phyloP scores from a whole-genome alignment of 2,329 filamentous ascomycete species.

The Dendrostoma leiphaemia region DNA sequence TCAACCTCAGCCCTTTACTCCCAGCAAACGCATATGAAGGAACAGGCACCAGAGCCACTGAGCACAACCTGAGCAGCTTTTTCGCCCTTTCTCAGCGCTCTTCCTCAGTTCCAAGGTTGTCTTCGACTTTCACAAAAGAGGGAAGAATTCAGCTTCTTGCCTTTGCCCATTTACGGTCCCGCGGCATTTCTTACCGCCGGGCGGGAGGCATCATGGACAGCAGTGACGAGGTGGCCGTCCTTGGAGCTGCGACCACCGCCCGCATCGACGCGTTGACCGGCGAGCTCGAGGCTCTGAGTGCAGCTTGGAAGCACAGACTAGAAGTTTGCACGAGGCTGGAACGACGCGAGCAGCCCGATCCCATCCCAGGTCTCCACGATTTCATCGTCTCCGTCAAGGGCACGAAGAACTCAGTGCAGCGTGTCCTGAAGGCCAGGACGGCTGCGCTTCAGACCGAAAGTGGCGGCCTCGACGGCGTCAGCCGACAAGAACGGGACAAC shows the following conservation, averaged over 20 bases:
- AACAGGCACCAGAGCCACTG: too few species aligned
- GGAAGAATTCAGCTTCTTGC: too few species aligned
- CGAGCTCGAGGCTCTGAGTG: constrained; percentile 13
- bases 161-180: too few species aligned
- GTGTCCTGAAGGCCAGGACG: constrained; percentile 8
- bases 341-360: constrained; percentile 15
- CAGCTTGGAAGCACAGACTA: constrained; percentile 14
- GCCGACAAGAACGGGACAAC: constrained; percentile 15
- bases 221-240: neutral
- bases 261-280: constrained; percentile 9
- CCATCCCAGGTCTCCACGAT: constrained; percentile 17
- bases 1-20: too few species aligned
- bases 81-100: too few species aligned
- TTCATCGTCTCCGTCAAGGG: constrained; percentile 18
- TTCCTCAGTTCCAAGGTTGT: too few species aligned
- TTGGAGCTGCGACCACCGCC: constrained; percentile 7
- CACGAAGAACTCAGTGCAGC: constrained; percentile 13
- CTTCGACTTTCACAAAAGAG: too few species aligned
- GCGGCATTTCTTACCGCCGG: too few species aligned
- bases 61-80: too few species aligned
- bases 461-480: neutral
- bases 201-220: constrained; percentile 3
- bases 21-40: too few species aligned
- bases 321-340: constrained; percentile 13
- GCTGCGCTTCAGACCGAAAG: neutral